Evolutionary conservation across 2,329 filamentous ascomycete species (phyloP), one percentile per base, ranked within the genome.

Genomic region (Trichoderma citrinoviride): DNA sequence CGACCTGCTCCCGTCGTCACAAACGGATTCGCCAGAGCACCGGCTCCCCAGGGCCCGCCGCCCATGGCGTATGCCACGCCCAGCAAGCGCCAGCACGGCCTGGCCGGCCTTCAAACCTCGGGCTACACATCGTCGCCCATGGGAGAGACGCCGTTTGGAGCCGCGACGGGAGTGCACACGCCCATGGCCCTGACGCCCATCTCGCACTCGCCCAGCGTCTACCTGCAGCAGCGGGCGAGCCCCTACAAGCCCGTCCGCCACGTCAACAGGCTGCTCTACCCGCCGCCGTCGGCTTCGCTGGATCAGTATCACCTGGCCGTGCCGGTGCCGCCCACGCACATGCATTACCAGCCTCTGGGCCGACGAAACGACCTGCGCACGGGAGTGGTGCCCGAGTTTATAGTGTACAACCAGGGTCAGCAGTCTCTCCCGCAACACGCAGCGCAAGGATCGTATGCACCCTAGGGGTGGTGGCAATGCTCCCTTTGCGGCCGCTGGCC

Each of bases 191-290:
- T 87, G 55, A 86, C 87, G 8, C 88, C 90, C 6, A 86, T 87
- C 50, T 89, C 91, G 37, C 85, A 95, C 68, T 98, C 95, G 37
- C 94, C 94, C 0, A 93, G 91, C 12, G 87, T 92, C 72, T 96
- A 96, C 77, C 82, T 97, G 43, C 90, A 91, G 72, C 92, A 97
- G 74, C 87, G 95, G 64, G 89, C 91, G 68, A 98, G 94, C 63
- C 95, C 95, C 3, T 98, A 98, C 77, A 91, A 92, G 68, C 94
- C 94, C 1, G 90, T 97, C 44, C 90, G 93, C 61, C 86, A 92
- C 67, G 92, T 97, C 66, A 93, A 95, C 70, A 96, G 92, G 0
- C 85, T 98, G n/a, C 82, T 97, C 33, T 92, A 95, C 65, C 93
- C 93, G 37, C 92, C 93, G 7, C 91, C 93, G 0, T 90, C 91